Conservation (phyloP, 495 filamentous ascomycete genomes). For the Thermochaetoides thermophila region DNA sequence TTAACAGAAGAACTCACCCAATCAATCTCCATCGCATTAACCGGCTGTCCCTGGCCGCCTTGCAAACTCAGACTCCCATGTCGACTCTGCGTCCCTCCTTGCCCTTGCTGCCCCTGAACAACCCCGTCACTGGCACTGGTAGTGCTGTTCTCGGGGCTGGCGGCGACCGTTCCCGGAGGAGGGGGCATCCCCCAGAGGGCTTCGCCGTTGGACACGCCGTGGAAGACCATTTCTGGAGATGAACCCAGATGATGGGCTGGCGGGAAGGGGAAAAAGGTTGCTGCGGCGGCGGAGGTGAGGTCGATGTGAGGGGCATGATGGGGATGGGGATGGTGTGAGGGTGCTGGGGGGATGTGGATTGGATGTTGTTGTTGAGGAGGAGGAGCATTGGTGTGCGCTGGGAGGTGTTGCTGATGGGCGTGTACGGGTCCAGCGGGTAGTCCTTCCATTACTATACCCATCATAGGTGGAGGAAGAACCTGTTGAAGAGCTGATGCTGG, state of each 20-base stretch:
- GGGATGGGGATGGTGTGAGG: neutral
- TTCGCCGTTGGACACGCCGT: slow-evolving; percentile 31
- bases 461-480: no score
- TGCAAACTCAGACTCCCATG: slow-evolving; percentile 4
- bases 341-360: neutral
- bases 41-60: neutral
- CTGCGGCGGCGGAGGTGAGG: slow-evolving; percentile 6
- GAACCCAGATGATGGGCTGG: no score
- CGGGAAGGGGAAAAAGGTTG: neutral
- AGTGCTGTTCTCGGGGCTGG: slow-evolving; percentile 23
- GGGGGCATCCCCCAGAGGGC: slow-evolving; percentile 30
- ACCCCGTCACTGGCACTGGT: slow-evolving; percentile 16
- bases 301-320: neutral
- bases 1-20: slow-evolving; percentile 16
- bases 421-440: no score
- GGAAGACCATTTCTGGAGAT: slow-evolving; percentile 31
- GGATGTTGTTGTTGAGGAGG: no score
- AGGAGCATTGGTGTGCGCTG: no score
- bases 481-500: slow-evolving; percentile 2
- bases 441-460: no score
- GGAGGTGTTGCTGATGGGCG: no score
- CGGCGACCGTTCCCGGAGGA: slow-evolving; percentile 11
- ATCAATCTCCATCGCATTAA: slow-evolving; percentile 14
- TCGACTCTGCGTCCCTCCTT: no score
- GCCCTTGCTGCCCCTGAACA: slow-evolving; percentile 11